Percentiles rank a stretch among this genome's conserved stretches.
Evolutionary conservation across 2,329 filamentous ascomycete genomes (phyloP).

Genomic region (Zalaria obscura): DNA sequence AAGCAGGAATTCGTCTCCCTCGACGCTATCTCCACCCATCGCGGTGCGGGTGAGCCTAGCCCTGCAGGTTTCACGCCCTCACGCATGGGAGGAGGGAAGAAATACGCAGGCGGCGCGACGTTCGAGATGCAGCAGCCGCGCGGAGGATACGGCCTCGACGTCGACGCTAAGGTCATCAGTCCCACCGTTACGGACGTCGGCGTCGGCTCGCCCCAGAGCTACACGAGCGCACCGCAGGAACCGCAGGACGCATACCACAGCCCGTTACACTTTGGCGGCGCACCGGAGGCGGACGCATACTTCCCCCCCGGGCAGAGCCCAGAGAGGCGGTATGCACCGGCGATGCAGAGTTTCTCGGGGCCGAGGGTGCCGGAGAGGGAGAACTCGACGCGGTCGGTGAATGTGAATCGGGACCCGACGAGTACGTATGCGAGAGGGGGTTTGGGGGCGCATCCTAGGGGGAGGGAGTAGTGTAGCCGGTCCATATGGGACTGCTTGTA

Average conservation of each 20-base stretch:
- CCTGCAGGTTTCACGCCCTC: neutral
- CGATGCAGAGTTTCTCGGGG: neutral
- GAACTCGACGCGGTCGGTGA: neutral
- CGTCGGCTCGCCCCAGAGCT: neutral
- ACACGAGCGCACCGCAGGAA: neutral
- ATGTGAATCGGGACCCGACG: neutral
- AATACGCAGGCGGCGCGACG: neutral
- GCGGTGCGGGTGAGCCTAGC: neutral
- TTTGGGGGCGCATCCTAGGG: no score
- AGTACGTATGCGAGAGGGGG: neutral
- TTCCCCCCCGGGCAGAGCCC: neutral
- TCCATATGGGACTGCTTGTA: no score
- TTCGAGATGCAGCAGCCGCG: neutral
- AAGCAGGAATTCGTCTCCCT: constrained; percentile 79
- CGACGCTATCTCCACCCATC: constrained; percentile 42
- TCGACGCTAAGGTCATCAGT: neutral
- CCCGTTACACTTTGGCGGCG: neutral
- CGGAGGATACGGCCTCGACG: neutral
- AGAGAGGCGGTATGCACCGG: neutral
- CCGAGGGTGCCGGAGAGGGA: neutral
- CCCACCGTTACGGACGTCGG: neutral
- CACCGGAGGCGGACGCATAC: neutral
- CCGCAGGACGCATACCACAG: neutral
- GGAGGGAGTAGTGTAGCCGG: no score
- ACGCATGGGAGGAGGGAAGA: neutral